These are phyloP conservation scores for Gracilaria domingensis DNA, from an alignment of 23 red algal genomes.

Conservation along the genomic window DNA sequence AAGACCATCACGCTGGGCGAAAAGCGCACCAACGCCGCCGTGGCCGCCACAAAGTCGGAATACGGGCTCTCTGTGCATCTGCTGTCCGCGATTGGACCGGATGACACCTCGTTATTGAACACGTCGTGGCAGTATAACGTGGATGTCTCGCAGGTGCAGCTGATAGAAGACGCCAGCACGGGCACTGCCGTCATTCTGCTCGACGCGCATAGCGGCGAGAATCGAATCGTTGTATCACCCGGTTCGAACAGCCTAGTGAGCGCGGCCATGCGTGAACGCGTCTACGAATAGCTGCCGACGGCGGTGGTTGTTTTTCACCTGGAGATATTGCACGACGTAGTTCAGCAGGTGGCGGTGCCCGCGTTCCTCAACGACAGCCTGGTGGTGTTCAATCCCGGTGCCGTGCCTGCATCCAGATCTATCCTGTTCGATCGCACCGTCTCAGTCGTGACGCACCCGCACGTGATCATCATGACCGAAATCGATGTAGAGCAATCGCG, in stretches of 20 bases:
- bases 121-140: constrained; percentile 12
- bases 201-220: constrained; percentile 39
- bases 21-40: constrained; percentile 63
- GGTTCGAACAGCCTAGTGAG: constrained; percentile 26
- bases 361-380: constrained; percentile 6
- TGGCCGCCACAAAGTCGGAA: constrained; percentile 25
- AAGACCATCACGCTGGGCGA: constrained; percentile 37
- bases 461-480: constrained; percentile 61
- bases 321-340: constrained; percentile 27
- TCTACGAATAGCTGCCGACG: not conserved
- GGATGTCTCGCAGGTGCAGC: constrained; percentile 40
- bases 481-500: constrained; percentile 9
- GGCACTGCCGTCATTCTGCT: constrained; percentile 40
- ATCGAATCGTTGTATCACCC: constrained; percentile 34
- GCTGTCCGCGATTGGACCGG: constrained; percentile 44
- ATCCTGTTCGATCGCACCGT: not conserved
- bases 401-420: not conserved
- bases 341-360: constrained; percentile 7
- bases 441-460: not conserved
- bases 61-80: not conserved
- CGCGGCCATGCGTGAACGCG: not conserved
- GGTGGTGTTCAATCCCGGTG: constrained; percentile 56
- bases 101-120: constrained; percentile 1
- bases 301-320: constrained; percentile 52
- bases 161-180: constrained; percentile 7